A percentile compares a stretch with the other conserved stretches of the same genome.
These are phyloP conservation scores for Psidium friedrichsthalianum DNA, from an alignment of 345 rosid species.

Conservation along the genomic window DNA sequence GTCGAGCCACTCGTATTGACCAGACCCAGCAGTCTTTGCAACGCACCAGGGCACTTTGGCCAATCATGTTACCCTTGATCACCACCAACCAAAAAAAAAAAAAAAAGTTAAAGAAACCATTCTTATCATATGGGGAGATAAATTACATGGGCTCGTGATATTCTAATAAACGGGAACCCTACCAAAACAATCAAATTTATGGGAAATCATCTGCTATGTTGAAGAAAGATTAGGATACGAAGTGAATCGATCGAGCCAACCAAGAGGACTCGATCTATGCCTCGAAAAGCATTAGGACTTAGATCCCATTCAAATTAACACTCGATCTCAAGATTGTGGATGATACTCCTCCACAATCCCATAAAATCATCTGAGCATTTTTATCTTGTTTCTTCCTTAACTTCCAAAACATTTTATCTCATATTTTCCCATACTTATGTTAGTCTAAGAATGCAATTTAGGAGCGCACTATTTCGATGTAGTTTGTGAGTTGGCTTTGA, in stretches of 20 bases:
- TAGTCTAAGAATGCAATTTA: too few species aligned
- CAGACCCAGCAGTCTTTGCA: neutral
- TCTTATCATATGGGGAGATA: too few species aligned
- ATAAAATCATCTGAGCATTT: too few species aligned
- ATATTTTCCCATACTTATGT: neutral
- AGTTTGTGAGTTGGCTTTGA: neutral
- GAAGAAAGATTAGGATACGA: neutral
- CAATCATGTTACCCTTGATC: too few species aligned
- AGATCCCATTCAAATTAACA: neutral
- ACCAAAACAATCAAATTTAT: too few species aligned
- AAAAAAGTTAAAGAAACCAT: too few species aligned
- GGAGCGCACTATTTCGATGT: neutral
- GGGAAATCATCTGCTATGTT: too few species aligned
- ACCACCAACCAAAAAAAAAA: too few species aligned
- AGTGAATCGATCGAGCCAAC: neutral
- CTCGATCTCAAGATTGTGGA: neutral
- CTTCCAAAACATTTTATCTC: neutral
- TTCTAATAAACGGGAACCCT: too few species aligned
- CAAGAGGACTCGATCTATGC: accelerated
- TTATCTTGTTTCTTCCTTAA: neutral
- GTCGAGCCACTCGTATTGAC: neutral
- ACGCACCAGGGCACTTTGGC: too few species aligned
- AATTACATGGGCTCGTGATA: too few species aligned
- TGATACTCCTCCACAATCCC: too few species aligned
- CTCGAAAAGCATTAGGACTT: neutral